Evolutionary conservation across 1,284 basidiomycete species (phyloP).

Genomic region (Moesziomyces parantarcticus): DNA sequence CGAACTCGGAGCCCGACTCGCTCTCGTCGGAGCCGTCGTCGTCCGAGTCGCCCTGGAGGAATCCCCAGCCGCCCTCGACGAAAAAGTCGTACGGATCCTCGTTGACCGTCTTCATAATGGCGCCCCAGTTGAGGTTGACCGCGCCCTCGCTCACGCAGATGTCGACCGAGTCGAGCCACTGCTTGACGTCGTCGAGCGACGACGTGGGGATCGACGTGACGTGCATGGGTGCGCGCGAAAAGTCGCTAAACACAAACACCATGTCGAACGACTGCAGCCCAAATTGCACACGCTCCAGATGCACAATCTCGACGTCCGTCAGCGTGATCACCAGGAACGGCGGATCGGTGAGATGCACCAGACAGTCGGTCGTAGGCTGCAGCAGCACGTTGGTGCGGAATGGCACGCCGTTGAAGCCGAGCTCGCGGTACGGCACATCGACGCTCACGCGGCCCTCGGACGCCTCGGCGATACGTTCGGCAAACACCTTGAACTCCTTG

Average conservation of each 20-base stretch:
- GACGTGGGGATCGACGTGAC: constrained; percentile 63
- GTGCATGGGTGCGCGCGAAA: constrained; percentile 85
- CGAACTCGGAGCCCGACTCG: constrained; percentile 64
- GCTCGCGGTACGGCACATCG: constrained; percentile 95
- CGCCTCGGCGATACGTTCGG: constrained; percentile 90
- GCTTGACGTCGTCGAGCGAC: constrained; percentile 65
- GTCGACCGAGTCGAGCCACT: constrained; percentile 91
- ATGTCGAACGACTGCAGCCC: constrained; percentile 97
- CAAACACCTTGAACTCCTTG: constrained; percentile 93
- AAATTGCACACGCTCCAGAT: constrained; percentile 96
- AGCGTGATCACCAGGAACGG: constrained; percentile 97
- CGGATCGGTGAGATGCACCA: constrained; percentile 93
- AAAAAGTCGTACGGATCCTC: constrained; percentile 90
- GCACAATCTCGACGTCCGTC: constrained; percentile 93
- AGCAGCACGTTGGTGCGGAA: constrained; percentile 93
- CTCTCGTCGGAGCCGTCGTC: constrained; percentile 42
- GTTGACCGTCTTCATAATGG: constrained; percentile 75
- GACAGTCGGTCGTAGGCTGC: constrained; percentile 95
- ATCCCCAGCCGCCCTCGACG: constrained; percentile 92
- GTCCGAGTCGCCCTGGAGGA: constrained; percentile 72
- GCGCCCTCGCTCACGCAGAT: constrained; percentile 95
- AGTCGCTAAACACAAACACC: constrained; percentile 95
- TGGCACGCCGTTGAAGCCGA: constrained; percentile 97
- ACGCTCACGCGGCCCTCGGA: constrained; percentile 83
- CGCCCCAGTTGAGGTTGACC: constrained; percentile 97